phyloP scores from a whole-genome alignment of 306 rosid species.

The Corylus heterophylla region DNA sequence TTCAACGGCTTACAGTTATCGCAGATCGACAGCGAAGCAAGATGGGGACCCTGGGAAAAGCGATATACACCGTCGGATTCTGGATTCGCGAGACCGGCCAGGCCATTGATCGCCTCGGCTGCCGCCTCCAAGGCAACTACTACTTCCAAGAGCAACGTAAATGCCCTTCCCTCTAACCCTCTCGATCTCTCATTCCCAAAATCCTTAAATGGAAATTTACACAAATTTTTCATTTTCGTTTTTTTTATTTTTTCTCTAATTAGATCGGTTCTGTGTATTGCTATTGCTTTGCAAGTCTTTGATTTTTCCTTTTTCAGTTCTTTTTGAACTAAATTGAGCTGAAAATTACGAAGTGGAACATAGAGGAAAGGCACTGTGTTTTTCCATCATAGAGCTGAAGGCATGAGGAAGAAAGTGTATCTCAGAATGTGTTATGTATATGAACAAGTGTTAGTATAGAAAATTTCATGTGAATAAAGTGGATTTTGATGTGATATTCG shows the following conservation, averaged over 20 bases:
- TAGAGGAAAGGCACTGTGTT: neutral
- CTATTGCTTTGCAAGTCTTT: neutral
- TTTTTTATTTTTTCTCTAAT: neutral
- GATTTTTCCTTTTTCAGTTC: neutral
- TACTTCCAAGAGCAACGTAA: constrained; percentile 75
- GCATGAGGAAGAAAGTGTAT: neutral
- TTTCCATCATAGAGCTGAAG: neutral
- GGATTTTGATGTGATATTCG: neutral
- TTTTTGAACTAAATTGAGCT: neutral
- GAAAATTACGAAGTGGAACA: neutral
- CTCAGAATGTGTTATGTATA: neutral
- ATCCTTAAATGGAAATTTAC: neutral
- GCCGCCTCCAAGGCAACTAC: constrained; percentile 75
- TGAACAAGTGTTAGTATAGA: neutral
- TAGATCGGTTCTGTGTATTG: neutral
- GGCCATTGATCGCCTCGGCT: constrained; percentile 84
- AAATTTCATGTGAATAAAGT: neutral
- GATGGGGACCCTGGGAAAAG: constrained; percentile 84
- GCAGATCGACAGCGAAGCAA: constrained; percentile 1
- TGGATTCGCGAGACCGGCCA: constrained; percentile 90
- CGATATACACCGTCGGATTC: constrained; percentile 71
- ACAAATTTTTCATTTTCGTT: neutral
- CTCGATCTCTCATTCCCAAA: neutral
- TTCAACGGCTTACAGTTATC: neutral
- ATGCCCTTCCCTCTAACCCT: constrained; percentile 20